Conservation (phyloP, 306 rosid genomes). For the Prunus dulcis region DNA sequence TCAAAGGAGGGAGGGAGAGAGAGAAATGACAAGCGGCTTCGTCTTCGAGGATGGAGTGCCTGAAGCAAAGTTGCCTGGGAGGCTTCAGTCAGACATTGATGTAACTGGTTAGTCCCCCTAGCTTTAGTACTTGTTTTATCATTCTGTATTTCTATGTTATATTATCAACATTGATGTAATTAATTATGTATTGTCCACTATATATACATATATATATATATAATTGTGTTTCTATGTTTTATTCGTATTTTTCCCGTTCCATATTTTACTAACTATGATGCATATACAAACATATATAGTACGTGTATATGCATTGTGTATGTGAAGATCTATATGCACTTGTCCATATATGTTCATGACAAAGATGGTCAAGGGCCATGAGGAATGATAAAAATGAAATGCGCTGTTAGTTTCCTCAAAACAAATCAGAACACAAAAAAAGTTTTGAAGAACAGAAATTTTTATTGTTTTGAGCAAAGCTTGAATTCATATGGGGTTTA, state of each 20-base stretch:
- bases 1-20: not conserved
- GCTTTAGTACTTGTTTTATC: not conserved
- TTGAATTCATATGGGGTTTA: not conserved
- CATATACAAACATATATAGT: not conserved
- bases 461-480: too few species aligned
- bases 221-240: not conserved
- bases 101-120: slow-evolving; percentile 8
- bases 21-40: slow-evolving; percentile 16
- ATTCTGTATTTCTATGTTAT: not conserved
- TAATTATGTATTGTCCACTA: not conserved
- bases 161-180: not conserved
- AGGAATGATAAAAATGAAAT: too few species aligned
- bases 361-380: not conserved
- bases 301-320: not conserved
- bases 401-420: too few species aligned
- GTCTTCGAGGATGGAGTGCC: slow-evolving; percentile 26
- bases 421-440: not conserved
- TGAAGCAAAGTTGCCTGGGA: slow-evolving; percentile 2
- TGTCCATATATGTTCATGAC: not conserved
- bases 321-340: not conserved
- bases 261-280: not conserved
- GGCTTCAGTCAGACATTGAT: slow-evolving; percentile 13
- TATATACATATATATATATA: too few species aligned
- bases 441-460: too few species aligned
- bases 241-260: not conserved